Base-by-base conservation (phyloP, 352 stramenopile species). In the Lagenidium giganteum region DNA sequence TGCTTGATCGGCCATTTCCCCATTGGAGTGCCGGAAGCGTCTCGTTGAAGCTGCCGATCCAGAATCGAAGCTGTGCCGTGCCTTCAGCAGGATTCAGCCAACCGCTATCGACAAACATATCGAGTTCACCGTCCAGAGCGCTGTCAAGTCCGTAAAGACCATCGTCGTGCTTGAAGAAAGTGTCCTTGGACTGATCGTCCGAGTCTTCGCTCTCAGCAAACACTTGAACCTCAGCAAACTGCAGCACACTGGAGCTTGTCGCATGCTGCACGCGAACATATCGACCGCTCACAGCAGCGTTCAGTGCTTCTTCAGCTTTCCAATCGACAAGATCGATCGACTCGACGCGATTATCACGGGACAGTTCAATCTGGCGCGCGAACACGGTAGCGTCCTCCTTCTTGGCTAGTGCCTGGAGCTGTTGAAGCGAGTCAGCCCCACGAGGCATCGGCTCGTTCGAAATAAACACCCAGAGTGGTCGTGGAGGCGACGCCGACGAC, bases 191-290 rank as follows among this genome's bases (percentile, higher is more conserved):
- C 3, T 25, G 20, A 23, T 51, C 9, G 11, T 6, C 17, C 3
- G 18, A 26, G 7, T 30, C 33, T 41, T 38, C 24, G 28, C 20
- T 13, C 43, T 25, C 38, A 3, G 52, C 33, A 28, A 88, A 64
- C 17, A 87, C 63, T 52, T 91, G 57, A 1, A 91, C 22, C 42
- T 91, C 70, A 3, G 75, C 72, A 55, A 91, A 85, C 36, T 83
- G 70, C 20, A 88, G 55, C 11, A 63, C 50, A 23, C 54, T 75
- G 1, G 36, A 50, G 0, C 31, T 20, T 18, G 58, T 65, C 37
- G 69, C 69, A 8, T 69, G 70, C 46, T 88, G 75, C 22, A 88
- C 41, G 11, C 75, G 64, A n/a, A 91, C 53, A 17, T 78, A 88
- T 27, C 72, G 62, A 1, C 65, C 78, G 11, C 47, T 32, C 13